Evolutionary conservation across 2,329 filamentous ascomycete genomes (phyloP), one percentile per base, ranked within the genome.

Genomic region (Myriosclerotinia duriaeana): DNA sequence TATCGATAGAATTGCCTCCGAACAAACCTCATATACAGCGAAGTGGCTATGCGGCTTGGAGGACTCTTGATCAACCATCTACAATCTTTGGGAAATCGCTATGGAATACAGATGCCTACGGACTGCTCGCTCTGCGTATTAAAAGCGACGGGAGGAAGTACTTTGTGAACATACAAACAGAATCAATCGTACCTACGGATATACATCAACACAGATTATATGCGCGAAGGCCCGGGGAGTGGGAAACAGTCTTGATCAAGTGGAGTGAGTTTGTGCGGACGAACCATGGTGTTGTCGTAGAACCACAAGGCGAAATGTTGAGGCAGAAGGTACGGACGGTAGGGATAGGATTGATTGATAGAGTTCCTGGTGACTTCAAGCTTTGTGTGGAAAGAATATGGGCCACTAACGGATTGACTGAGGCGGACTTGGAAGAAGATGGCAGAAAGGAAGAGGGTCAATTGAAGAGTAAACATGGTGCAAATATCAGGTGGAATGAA

Each of bases 201-300:
- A 83, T 99, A 70, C 95, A 98, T 78, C 95, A 99, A 77, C 95
- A 99, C 78, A 84, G 95, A 60, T 79, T 99, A 5, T 96, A 92
- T 72, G 84, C 89, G 11, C 89, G 88, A 74, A 85, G 86, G 11
- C 88, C 91, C 0, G 93, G 93, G 0, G 85, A 93, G 74, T 99
- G 95, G 95, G 94, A 99, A 82, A 97, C 95, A 1, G 85, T 97
- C n/a, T 78, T 96, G 56, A 89, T 99, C 70, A 90, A 90, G 69
- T 95, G 93, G 85, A 89, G 89, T 72, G 92, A 96, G 71, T 98
- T 99, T 79, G 94, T 99, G 67, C 85, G 95, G 70, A 99, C 95
- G 17, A 98, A 97, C 76, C 87, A 96, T 75, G 95, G 95, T 8
- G 87, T 91, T 73, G 92, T 96, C 1, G 89, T 97, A 6, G 93